Conservation (phyloP, 2,329 filamentous ascomycete genomes). For the Chaetomiaceae sp. region DNA sequence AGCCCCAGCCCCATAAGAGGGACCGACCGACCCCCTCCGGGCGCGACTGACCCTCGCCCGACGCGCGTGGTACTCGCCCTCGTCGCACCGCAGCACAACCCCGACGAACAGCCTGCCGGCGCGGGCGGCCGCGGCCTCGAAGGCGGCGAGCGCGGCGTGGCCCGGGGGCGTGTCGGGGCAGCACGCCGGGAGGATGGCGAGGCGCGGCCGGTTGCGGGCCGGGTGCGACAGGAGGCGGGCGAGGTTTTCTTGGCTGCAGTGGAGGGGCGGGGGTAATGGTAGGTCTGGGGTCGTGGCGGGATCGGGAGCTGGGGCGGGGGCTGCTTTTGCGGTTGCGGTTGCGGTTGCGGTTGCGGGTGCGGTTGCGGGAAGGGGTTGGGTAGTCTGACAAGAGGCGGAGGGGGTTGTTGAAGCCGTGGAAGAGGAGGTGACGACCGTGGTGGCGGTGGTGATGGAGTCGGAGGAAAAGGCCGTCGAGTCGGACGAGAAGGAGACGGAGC, state of each 20-base stretch:
- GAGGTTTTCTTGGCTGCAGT: conserved; percentile 25
- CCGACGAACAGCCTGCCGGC: conserved; percentile 29
- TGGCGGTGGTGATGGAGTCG: conserved; percentile 14
- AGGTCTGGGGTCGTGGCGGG: conserved; percentile 10
- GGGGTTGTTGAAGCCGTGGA: neutral
- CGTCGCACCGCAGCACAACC: conserved; percentile 25
- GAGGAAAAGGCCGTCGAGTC: too few relatives aligned
- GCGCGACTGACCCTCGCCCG: neutral
- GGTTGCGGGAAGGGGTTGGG: too few relatives aligned
- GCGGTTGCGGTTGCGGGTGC: neutral
- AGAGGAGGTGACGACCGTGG: conserved; percentile 20
- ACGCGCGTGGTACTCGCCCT: conserved; percentile 20
- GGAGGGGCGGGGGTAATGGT: neutral
- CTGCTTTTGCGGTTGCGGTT: neutral
- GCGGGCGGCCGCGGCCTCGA: conserved; percentile 25
- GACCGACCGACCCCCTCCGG: too few relatives aligned
- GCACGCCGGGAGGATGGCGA: conserved; percentile 31
- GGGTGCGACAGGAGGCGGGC: conserved; percentile 25
- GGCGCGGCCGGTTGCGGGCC: conserved; percentile 18
- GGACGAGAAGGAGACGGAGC: conserved; percentile 9
- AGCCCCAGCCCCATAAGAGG: too few relatives aligned
- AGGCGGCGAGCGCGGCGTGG: conserved; percentile 23
- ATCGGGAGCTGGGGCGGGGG: conserved; percentile 9
- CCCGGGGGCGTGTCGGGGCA: conserved; percentile 27
- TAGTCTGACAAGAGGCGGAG: too few relatives aligned